Percentiles rank a stretch among this genome's conserved stretches.
Conservation (phyloP, 1,284 basidiomycete genomes). For the Ustilago bromivora region DNA sequence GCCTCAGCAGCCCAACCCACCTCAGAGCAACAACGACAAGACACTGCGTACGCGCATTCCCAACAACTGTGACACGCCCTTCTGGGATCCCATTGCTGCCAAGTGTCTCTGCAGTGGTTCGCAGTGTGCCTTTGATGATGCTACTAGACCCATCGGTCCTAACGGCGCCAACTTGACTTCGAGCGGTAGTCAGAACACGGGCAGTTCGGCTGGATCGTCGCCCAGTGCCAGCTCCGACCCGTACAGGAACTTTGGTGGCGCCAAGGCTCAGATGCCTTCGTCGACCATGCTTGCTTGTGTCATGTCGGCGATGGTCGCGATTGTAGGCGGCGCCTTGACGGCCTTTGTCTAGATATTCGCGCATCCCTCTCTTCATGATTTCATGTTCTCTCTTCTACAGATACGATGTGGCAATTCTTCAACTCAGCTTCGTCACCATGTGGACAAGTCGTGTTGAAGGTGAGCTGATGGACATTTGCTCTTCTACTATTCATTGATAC, state of each 20-base stretch:
- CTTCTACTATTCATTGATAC: background rate
- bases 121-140: slow-evolving; percentile 54
- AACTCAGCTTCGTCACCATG: background rate
- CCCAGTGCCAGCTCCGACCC: slow-evolving; percentile 38
- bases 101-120: slow-evolving; percentile 60
- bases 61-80: slow-evolving; percentile 60
- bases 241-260: slow-evolving; percentile 39
- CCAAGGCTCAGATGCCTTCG: slow-evolving; percentile 2
- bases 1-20: slow-evolving; percentile 61
- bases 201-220: slow-evolving; percentile 8
- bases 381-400: background rate
- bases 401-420: background rate
- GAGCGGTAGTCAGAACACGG: slow-evolving; percentile 36
- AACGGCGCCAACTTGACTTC: slow-evolving; percentile 54
- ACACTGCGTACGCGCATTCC: slow-evolving; percentile 55
- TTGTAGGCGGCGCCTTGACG: slow-evolving; percentile 28
- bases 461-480: background rate
- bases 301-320: slow-evolving; percentile 19
- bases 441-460: background rate
- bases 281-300: slow-evolving; percentile 26
- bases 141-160: slow-evolving; percentile 59
- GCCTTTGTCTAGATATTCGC: slow-evolving; percentile 23
- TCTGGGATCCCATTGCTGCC: slow-evolving; percentile 62
- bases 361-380: background rate
- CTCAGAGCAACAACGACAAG: slow-evolving; percentile 63